Base-by-base conservation (phyloP, 1,284 basidiomycete genomes). In the Coniferiporia weirii region DNA sequence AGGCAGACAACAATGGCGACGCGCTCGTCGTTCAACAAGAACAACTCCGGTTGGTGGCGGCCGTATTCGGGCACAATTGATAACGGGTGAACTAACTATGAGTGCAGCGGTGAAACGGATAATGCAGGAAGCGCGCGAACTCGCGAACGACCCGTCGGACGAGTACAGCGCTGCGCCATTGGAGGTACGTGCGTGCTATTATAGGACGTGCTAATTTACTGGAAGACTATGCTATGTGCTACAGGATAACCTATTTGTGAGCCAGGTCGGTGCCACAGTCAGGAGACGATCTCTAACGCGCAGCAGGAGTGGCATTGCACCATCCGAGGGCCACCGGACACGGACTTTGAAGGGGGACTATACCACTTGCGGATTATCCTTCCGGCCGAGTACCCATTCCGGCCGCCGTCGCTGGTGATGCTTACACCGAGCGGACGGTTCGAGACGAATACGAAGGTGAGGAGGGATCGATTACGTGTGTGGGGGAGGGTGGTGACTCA, bases 261-360 rank as follows among this genome's bases (percentile, higher is more conserved):
- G 86, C 78, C 32, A 19, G 38, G 51, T 55, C 54, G 40, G 2
- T 44, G 50, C 43, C 17, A 20, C 43, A 56, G 43, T 38, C 10
- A 2, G 20, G 54, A 43, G 20, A 59, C 50, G 13, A 35, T 58
- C 60, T 60, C 40, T 72, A 64, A 58, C 71, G 76, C 56, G 38
- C 53, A 43, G 10, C 66, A 92, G 89, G 94, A 97, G 78, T 99
- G 96, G 96, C 95, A 98, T 70, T 98, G 95, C 68, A 98, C 96
- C 6, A 79, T 98, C 53, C 85, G 93, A 62, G 96, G 95, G 1
- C 86, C 95, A 2, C 67, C 81, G 17, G 92, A 85, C 4, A 94
- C 90, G 32, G 94, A 96, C 68, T 98, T 92, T 64, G 92, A 95
- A 68, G 92, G 91, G 59, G 92, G 93, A 62, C 71, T 90, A 54